Base-by-base conservation (phyloP, 306 rosid species). In the Vigna hirtella region DNA sequence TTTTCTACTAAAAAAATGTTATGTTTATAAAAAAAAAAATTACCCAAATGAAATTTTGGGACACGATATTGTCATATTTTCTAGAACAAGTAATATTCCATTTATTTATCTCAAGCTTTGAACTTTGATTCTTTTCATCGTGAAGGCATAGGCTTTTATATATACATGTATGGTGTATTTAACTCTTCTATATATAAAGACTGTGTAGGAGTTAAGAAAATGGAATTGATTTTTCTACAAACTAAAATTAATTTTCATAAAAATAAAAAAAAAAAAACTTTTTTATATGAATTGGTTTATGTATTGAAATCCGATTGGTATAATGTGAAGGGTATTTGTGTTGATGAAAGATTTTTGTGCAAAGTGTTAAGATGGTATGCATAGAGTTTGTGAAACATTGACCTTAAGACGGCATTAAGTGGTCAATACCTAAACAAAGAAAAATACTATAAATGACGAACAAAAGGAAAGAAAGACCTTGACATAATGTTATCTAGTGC, bases 391-490 rank as follows among this genome's bases (percentile, higher is more conserved):
- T 82, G 73, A 7, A 67, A 74, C 47, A 76, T 84, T 87, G 89
- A 82, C 87, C 74, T 74, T 81, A 73, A 72, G 76, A 63, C 3
- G 42, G 57, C 66, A 66, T 66, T 73, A 53, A 48, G 61, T 83
- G 87, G 96, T 89, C 92, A 89, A 88, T 86, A 89, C 92, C 96
- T 89, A 89, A 90, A 90, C 82, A 80, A 71, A 84, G 84, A 88
- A 53, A 79, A 52, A 86, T 52, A 82, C 68, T 64, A 55, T 70
- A 78, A 49, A 67, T 72, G 65, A 65, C 79, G 74, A 55, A 79
- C 77, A 87, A 85, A 70, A 70, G 48, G 30, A 16, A 62, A 79
- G 57, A 63, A 52, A 73, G 47, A 72, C 77, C 81, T 45, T 74
- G 80, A 80, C 58, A 77, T 47, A 83, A 68, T 78, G 78, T 79